A percentile compares a stretch with the other conserved stretches of the same genome.
phyloP scores from a whole-genome alignment of 192 early-diverging fungal species.

The Rhizoclosmatium globosum region DNA sequence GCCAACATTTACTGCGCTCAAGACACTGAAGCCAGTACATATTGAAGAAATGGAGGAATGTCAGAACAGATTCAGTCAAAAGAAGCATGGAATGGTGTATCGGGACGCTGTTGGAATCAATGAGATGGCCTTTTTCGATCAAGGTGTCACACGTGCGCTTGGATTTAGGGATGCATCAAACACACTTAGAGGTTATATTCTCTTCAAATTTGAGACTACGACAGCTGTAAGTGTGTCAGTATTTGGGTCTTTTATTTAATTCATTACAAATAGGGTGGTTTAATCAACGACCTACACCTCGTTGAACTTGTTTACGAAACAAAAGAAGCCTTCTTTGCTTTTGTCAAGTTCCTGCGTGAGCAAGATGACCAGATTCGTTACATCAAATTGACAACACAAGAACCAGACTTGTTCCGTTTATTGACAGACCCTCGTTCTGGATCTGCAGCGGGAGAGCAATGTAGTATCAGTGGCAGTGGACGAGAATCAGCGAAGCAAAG shows the following conservation, averaged over 20 bases:
- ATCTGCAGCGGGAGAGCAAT: background rate
- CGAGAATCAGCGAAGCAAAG: conserved; percentile 2
- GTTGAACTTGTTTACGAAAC: conserved; percentile 24
- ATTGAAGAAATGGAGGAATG: conserved; percentile 12
- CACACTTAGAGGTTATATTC: background rate
- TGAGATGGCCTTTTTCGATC: background rate
- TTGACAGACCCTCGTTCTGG: conserved; percentile 9
- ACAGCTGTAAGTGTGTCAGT: background rate
- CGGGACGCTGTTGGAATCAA: background rate
- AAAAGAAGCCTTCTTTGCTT: conserved; percentile 2
- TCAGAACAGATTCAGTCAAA: conserved; percentile 7
- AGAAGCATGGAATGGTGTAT: conserved; percentile 14
- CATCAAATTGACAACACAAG: conserved; percentile 17
- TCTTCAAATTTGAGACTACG: conserved; percentile 18
- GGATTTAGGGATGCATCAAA: conserved; percentile 8
- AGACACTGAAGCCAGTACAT: background rate
- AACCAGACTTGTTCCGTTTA: conserved; percentile 14
- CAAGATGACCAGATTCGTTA: conserved; percentile 26
- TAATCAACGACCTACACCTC: conserved; percentile 20
- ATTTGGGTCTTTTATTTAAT: background rate
- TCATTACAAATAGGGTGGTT: background rate
- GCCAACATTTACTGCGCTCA: background rate
- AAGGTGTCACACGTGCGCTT: conserved; percentile 14
- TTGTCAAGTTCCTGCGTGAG: conserved; percentile 18
- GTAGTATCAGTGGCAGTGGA: background rate